Percentiles rank a stretch among this genome's conserved stretches.
phyloP scores from a whole-genome alignment of 1,284 basidiomycete species.

The Somion occarium region DNA sequence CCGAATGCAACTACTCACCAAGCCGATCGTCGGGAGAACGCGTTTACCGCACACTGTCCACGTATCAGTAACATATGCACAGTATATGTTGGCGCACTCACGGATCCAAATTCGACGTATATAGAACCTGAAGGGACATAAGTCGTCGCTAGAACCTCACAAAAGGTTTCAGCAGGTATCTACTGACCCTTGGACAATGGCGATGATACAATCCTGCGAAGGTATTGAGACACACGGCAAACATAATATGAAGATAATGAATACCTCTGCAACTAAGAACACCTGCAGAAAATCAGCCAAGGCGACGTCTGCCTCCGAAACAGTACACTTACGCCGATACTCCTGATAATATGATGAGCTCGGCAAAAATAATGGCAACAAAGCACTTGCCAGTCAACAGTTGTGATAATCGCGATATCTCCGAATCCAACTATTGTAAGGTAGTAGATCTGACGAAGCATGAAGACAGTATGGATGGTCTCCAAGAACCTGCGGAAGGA shows the following conservation, averaged over 20 bases:
- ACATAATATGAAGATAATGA: not conserved
- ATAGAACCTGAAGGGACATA: not conserved
- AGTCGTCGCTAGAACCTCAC: not conserved
- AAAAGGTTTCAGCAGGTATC: not conserved
- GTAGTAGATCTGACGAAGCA: not conserved
- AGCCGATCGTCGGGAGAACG: not conserved
- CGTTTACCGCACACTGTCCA: not conserved
- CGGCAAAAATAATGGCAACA: not conserved
- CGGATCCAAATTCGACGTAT: not conserved
- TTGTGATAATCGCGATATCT: not conserved
- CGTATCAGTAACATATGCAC: too few relatives aligned
- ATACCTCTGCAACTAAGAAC: not conserved
- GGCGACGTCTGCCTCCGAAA: not conserved
- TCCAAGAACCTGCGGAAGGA: not conserved
- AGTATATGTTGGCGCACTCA: too few relatives aligned
- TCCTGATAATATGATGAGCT: not conserved
- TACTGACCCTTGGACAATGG: not conserved
- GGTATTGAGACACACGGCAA: not conserved
- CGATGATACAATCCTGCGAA: not conserved
- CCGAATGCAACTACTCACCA: too few relatives aligned
- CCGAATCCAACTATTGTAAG: not conserved
- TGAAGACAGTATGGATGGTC: not conserved
- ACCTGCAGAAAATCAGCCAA: not conserved
- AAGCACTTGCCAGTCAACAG: not conserved
- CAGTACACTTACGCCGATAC: not conserved